A percentile compares a stretch with the other conserved stretches of the same genome.
Evolutionary conservation across 2,329 filamentous ascomycete species (phyloP).

Genomic region (Sporothrix schenckii): DNA sequence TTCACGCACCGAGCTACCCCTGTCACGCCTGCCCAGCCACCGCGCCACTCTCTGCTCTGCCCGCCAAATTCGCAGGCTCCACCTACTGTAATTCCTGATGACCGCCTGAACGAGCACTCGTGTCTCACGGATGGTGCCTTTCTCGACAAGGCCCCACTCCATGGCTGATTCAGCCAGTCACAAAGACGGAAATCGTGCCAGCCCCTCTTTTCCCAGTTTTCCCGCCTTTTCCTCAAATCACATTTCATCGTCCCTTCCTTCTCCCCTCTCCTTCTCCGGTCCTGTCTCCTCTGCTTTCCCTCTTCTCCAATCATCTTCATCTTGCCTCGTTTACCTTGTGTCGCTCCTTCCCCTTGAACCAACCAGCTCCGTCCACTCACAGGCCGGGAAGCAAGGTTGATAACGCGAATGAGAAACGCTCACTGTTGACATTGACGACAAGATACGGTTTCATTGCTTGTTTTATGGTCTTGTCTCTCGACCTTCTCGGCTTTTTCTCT

Average conservation of each 20-base stretch:
- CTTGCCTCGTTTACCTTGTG: conserved; percentile 35
- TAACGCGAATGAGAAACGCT: conserved; percentile 6
- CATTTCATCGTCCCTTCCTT: conserved; percentile 43
- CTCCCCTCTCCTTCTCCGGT: neutral
- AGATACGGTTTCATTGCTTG: neutral
- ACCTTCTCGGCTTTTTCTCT: neutral
- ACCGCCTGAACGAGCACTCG: too few relatives aligned
- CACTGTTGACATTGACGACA: neutral
- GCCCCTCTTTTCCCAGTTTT: conserved; percentile 39
- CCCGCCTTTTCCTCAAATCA: conserved; percentile 54
- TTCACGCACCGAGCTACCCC: neutral
- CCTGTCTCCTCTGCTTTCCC: conserved; percentile 46
- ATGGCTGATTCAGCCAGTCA: conserved; percentile 54
- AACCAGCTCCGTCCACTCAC: conserved; percentile 27
- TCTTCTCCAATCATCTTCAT: conserved; percentile 52
- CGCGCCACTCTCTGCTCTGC: neutral
- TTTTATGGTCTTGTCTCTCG: neutral
- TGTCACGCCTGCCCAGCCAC: conserved; percentile 13
- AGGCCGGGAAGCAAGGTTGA: conserved; percentile 7
- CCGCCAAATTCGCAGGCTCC: too few relatives aligned
- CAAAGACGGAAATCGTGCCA: conserved; percentile 43
- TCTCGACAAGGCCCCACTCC: neutral
- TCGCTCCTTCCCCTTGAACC: neutral
- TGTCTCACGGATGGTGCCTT: neutral
- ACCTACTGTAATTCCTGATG: neutral